Percentiles rank a stretch among this genome's conserved stretches.
phyloP scores from a whole-genome alignment of 2,329 filamentous ascomycete species.

The Fusarium heterosporum region DNA sequence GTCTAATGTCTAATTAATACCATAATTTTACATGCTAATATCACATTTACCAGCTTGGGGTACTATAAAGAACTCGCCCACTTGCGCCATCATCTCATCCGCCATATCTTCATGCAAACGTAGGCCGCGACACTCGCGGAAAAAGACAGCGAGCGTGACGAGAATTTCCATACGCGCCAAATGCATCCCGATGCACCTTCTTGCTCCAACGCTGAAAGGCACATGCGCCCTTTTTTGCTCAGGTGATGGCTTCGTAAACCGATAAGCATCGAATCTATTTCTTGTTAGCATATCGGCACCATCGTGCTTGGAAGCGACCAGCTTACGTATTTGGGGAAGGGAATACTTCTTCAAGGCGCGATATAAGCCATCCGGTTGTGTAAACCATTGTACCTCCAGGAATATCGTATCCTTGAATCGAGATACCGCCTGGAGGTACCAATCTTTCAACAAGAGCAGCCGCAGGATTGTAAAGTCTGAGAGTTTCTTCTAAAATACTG shows the following conservation, averaged over 20 bases:
- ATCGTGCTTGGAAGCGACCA: fast-evolving
- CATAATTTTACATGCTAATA: neutral
- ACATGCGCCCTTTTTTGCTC: conserved; percentile 11
- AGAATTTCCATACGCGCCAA: conserved; percentile 20
- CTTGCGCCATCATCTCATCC: conserved; percentile 7
- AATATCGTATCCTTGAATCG: neutral
- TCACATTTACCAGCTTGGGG: neutral
- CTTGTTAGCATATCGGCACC: neutral
- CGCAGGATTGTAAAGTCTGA: conserved; percentile 12
- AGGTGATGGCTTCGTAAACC: neutral
- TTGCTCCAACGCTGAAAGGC: conserved; percentile 7
- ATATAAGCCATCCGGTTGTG: conserved; percentile 18
- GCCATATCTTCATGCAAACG: neutral
- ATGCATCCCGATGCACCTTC: conserved; percentile 16
- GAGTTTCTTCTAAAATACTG: conserved; percentile 2
- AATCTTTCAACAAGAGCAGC: conserved; percentile 1
- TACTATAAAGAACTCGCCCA: conserved; percentile 7
- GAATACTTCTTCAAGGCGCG: neutral
- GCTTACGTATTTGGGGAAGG: neutral
- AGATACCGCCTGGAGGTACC: neutral
- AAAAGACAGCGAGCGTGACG: neutral
- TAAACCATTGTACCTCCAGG: conserved; percentile 10
- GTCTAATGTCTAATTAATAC: neutral
- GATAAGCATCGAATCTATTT: neutral
- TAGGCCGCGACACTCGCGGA: neutral